phyloP scores from a whole-genome alignment of 257 asterid genomes.

The Ballota nigra region DNA sequence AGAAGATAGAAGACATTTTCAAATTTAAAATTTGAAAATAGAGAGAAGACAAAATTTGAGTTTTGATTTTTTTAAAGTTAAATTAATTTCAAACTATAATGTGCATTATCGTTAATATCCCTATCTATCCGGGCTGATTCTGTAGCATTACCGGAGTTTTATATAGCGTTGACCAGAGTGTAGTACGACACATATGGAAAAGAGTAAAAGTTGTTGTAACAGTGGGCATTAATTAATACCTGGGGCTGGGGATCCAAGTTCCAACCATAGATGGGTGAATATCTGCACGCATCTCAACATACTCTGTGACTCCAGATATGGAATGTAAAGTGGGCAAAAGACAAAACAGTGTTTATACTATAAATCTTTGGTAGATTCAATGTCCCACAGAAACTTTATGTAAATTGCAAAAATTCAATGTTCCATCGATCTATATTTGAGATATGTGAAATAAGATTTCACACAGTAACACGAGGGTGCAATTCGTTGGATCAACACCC shows the following conservation, averaged over 20 bases:
- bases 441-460: no score
- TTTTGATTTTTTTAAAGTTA: no score
- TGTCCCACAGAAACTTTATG: not conserved
- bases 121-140: no score
- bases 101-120: no score
- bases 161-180: not conserved
- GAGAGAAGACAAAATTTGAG: no score
- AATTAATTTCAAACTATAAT: no score
- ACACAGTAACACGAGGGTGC: no score
- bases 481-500: no score
- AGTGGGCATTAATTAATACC: not conserved
- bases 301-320: slow-evolving; percentile 9
- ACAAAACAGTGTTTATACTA: not conserved
- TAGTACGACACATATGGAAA: not conserved
- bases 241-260: not conserved
- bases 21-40: no score
- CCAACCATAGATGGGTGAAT: slow-evolving; percentile 7
- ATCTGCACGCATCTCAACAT: slow-evolving; percentile 34
- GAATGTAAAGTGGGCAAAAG: not conserved
- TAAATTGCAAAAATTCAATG: not conserved
- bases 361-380: not conserved
- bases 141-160: no score
- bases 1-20: no score
- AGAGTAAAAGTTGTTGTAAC: not conserved
- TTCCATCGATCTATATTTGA: no score